Conservation (phyloP, 768 basidiomycete species). For the Pleurotus sapidus region DNA sequence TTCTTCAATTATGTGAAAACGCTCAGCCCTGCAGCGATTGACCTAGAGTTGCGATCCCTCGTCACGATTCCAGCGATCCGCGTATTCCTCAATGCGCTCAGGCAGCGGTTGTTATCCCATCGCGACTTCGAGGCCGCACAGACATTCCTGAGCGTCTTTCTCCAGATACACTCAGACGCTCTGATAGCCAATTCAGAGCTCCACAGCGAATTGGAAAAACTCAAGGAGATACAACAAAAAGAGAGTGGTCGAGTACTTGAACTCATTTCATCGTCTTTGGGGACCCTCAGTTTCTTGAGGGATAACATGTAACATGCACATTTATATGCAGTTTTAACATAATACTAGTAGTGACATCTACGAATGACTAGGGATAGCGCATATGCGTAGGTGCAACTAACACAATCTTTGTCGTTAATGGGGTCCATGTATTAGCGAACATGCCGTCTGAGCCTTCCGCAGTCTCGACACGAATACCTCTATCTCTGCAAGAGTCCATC, state of each 20-base stretch:
- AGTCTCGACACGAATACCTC: background rate
- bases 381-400: background rate
- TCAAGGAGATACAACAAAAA: constrained; percentile 65
- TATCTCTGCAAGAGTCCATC: background rate
- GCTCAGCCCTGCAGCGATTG: constrained; percentile 87
- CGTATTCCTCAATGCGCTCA: constrained; percentile 73
- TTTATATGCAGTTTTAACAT: background rate
- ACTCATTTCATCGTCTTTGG: constrained; percentile 69
- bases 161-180: constrained; percentile 81
- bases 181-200: constrained; percentile 73
- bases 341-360: too few relatives aligned
- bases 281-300: constrained; percentile 74
- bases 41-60: constrained; percentile 86
- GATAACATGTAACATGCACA: constrained; percentile 46
- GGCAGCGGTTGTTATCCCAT: constrained; percentile 68
- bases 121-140: constrained; percentile 96
- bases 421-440: background rate
- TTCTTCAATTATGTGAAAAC: constrained; percentile 86
- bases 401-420: background rate
- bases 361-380: too few relatives aligned
- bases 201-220: constrained; percentile 45
- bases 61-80: constrained; percentile 58
- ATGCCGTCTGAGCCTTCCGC: background rate
- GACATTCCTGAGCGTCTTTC: constrained; percentile 79
- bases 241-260: constrained; percentile 81